Evolutionary conservation across 2,329 filamentous ascomycete species (phyloP), one percentile per base, ranked within the genome.

Genomic region (Penicillium capsulatum): DNA sequence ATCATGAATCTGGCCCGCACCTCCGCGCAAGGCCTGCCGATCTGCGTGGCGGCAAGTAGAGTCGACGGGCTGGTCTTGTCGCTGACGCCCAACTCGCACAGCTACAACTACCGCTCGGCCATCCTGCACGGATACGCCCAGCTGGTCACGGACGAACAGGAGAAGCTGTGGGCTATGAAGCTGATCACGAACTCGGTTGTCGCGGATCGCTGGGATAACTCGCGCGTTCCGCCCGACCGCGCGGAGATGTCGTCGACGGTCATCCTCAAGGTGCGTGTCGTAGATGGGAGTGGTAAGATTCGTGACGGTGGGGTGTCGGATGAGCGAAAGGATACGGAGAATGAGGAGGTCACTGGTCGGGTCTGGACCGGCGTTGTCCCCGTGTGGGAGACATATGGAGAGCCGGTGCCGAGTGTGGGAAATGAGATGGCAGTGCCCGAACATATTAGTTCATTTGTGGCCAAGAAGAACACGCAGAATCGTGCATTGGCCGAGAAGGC

Each of bases 91-190:
- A 85, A 86, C 69, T 79, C 77, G 43, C 86, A 94, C 70, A 86
- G 79, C 68, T 90, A 87, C 71, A 91, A 94, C 71, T 94, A 92
- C 69, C 85, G 86, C 47, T 87, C 82, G 27, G 85, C 84, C 8
- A 71, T 88, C 7, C 72, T 92, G 9, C 88, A 91, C 57, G 89
- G 88, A 1, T 77, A 81, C 59, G 88, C 83, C 0, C 71, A 66
- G 7, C 64, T 83, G 2, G 84, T 94, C 5, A 76, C 78, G 2
- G 78, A 84, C 44, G 62, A 67, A 0, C 76, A 74, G 2, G 88
- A 94, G 69, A 86, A 86, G 59, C 60, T 86, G 4, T 92, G 78
- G 67, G 87, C 86, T 6, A 84, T 94, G 80, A 68, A 81, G 53
- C 69, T 85, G 41, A 83, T 94, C 59, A 94, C 87, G 2, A 76